Evolutionary conservation across 768 basidiomycete species (phyloP).

Genomic region (Hypholoma sublateritium): DNA sequence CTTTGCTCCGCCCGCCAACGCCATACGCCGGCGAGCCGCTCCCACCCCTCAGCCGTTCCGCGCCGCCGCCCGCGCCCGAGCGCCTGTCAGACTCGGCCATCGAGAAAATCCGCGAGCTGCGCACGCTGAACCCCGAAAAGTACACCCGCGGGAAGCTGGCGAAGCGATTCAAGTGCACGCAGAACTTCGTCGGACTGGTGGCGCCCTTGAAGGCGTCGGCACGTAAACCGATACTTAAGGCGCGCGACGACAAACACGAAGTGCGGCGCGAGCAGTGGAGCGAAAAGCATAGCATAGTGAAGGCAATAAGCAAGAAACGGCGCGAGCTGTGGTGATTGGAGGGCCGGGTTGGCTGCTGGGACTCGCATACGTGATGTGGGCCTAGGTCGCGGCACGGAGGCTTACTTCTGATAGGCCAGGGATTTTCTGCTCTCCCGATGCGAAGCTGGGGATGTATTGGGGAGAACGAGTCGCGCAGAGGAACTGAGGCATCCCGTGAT

Average conservation of each 20-base stretch:
- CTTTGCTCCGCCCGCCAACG: slow-evolving; percentile 52
- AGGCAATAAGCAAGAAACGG: slow-evolving; percentile 67
- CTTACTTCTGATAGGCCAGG: neutral
- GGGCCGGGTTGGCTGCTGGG: neutral
- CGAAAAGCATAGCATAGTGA: slow-evolving; percentile 59
- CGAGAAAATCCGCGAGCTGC: slow-evolving; percentile 55
- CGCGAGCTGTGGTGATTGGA: slow-evolving; percentile 63
- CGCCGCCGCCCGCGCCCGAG: slow-evolving; percentile 30
- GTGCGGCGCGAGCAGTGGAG: slow-evolving; percentile 62
- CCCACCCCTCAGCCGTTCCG: slow-evolving; percentile 50
- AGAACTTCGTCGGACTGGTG: slow-evolving; percentile 61
- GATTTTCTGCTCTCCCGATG: neutral
- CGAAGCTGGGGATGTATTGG: neutral
- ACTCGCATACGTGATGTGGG: no score
- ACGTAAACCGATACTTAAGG: slow-evolving; percentile 40
- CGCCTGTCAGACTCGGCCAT: slow-evolving; percentile 55
- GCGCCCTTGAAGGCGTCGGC: slow-evolving; percentile 59
- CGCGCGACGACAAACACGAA: slow-evolving; percentile 47
- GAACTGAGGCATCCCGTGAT: slow-evolving; percentile 23
- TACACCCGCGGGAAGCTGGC: slow-evolving; percentile 73
- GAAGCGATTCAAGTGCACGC: slow-evolving; percentile 72
- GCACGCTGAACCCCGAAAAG: slow-evolving; percentile 52
- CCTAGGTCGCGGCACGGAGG: neutral
- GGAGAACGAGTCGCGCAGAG: neutral
- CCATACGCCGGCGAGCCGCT: slow-evolving; percentile 27